Evolutionary conservation across 2,329 filamentous ascomycete genomes (phyloP).

Genomic region (Pseudogymnoascus sp.): DNA sequence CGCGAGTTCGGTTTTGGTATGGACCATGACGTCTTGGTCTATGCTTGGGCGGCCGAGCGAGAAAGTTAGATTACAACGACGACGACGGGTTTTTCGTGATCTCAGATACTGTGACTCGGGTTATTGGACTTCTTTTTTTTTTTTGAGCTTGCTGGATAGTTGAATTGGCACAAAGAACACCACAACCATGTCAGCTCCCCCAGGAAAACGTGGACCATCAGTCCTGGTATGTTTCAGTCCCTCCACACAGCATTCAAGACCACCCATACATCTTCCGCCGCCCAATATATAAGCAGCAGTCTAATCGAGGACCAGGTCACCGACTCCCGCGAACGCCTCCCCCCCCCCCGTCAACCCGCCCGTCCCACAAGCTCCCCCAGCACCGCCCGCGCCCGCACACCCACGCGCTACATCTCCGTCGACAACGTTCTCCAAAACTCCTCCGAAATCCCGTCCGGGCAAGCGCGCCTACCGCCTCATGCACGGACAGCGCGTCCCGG

Average conservation of each 20-base stretch:
- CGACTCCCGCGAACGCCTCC: conserved; percentile 43
- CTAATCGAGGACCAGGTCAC: conserved; percentile 39
- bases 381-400: conserved; percentile 29
- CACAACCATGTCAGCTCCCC: conserved; percentile 11
- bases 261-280: conserved; percentile 25
- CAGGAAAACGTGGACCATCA: conserved; percentile 47
- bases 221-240: conserved; percentile 40
- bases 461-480: conserved; percentile 62
- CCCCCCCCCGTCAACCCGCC: conserved; percentile 30
- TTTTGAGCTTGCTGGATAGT: background rate
- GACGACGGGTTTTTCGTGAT: background rate
- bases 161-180: background rate
- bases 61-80: background rate
- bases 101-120: background rate
- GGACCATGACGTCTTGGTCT: conserved; percentile 3
- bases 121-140: background rate
- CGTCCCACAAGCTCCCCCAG: conserved; percentile 19
- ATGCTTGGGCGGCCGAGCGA: background rate
- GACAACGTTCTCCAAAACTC: conserved; percentile 93
- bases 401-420: conserved; percentile 75
- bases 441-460: conserved; percentile 89
- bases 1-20: background rate
- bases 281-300: conserved; percentile 7
- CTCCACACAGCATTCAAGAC: conserved; percentile 5
- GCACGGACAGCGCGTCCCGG: conserved; percentile 35